Evolutionary conservation across 2,329 filamentous ascomycete species (phyloP).

Genomic region (Colletotrichum kahawae): DNA sequence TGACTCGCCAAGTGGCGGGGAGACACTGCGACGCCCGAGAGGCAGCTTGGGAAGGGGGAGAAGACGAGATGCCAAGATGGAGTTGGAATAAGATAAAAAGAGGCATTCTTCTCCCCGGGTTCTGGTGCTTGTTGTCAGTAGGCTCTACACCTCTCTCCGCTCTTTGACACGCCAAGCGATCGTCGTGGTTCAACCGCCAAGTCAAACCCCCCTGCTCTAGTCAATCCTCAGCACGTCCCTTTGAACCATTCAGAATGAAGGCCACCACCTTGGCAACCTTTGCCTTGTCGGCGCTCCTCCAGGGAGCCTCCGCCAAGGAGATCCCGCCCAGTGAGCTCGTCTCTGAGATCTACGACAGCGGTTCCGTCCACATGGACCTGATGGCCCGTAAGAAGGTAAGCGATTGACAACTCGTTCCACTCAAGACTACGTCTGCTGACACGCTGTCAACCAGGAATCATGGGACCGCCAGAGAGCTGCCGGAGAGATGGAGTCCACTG

Average conservation of each 20-base stretch:
- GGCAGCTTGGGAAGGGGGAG: neutral
- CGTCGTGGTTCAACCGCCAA: slow-evolving; percentile 1
- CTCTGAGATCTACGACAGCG: slow-evolving; percentile 24
- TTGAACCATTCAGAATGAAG: slow-evolving; percentile 15
- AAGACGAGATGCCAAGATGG: neutral
- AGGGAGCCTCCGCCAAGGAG: slow-evolving; percentile 23
- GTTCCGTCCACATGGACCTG: slow-evolving; percentile 23
- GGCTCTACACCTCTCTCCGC: neutral
- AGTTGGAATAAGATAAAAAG: slow-evolving; percentile 3
- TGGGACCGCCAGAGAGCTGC: slow-evolving; percentile 18
- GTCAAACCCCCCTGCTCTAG: neutral
- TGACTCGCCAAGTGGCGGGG: neutral
- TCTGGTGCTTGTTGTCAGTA: neutral
- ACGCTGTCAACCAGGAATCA: neutral
- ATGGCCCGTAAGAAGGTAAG: slow-evolving; percentile 25
- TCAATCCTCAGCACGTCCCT: neutral
- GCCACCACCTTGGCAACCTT: slow-evolving; percentile 14
- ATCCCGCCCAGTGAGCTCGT: slow-evolving; percentile 22
- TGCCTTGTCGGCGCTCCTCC: slow-evolving; percentile 15
- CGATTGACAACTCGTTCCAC: neutral
- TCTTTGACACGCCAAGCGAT: neutral
- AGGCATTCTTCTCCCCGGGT: neutral
- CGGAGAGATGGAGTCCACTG: slow-evolving; percentile 20
- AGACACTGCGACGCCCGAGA: neutral
- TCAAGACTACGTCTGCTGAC: neutral